These are phyloP conservation scores for Porosira glacialis DNA, from an alignment of 352 stramenopile genomes.

Conservation along the genomic window DNA sequence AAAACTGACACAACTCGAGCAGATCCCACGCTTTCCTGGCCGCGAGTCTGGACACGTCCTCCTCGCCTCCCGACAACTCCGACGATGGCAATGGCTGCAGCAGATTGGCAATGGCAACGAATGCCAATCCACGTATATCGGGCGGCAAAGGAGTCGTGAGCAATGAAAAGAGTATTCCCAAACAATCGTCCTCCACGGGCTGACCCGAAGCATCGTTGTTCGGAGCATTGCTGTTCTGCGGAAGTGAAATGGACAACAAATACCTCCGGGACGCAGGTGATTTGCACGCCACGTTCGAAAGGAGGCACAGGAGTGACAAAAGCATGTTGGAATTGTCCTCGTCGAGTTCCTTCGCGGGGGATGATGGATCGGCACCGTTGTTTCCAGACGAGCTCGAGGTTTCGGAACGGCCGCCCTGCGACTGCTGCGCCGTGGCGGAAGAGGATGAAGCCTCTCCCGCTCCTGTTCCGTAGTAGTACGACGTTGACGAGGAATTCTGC, in stretches of 20 bases:
- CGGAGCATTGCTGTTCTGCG: no score
- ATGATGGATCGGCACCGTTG: background rate
- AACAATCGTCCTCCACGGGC: slow-evolving; percentile 44
- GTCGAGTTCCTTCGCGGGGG: slow-evolving; percentile 49
- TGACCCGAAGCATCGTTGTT: slow-evolving; percentile 11
- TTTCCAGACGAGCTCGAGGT: background rate
- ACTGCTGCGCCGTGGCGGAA: background rate
- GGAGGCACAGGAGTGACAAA: slow-evolving; percentile 56
- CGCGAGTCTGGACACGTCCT: slow-evolving; percentile 6
- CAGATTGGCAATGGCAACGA: slow-evolving; percentile 70
- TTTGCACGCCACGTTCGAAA: slow-evolving; percentile 61
- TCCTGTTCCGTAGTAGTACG: slow-evolving; percentile 75
- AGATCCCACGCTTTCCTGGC: slow-evolving; percentile 65
- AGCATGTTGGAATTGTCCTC: slow-evolving; percentile 51
- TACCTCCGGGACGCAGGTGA: slow-evolving; percentile 32
- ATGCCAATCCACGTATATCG: slow-evolving; percentile 54
- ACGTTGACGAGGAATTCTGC: slow-evolving; percentile 51
- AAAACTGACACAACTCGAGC: slow-evolving; percentile 65
- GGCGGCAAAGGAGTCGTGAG: slow-evolving; percentile 49
- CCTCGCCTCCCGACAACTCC: background rate
- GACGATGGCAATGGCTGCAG: slow-evolving; percentile 36
- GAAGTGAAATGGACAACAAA: slow-evolving; percentile 56
- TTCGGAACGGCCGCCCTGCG: background rate
- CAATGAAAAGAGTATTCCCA: slow-evolving; percentile 74
- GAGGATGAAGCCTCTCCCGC: slow-evolving; percentile 10